phyloP scores from a whole-genome alignment of 805 yeast genomes.

The Tetrapisispora phaffii region DNA sequence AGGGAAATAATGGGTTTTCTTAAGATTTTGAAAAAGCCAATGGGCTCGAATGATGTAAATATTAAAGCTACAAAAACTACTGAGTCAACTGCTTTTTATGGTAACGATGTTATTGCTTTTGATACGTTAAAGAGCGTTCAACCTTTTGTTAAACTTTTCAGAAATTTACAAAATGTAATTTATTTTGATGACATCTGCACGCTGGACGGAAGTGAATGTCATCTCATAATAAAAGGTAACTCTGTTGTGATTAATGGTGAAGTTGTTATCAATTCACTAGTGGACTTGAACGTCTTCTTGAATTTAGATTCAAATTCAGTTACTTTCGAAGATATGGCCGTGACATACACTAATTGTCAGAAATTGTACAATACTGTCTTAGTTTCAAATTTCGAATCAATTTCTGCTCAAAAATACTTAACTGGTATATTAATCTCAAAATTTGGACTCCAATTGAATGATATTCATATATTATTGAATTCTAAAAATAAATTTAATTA shows the following conservation, averaged over 20 bases:
- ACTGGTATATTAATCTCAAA: slow-evolving; percentile 3
- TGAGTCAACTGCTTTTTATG: neutral
- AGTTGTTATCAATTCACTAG: neutral
- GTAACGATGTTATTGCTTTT: neutral
- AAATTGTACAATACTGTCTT: neutral
- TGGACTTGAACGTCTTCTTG: neutral
- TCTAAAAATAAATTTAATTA: slow-evolving; percentile 22
- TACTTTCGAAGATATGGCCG: neutral
- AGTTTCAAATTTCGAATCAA: slow-evolving; percentile 1
- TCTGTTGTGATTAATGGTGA: neutral
- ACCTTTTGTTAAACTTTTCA: neutral
- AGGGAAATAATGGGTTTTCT: neutral
- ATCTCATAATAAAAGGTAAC: neutral
- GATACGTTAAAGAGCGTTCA: neutral
- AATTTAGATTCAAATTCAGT: neutral
- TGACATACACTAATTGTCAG: neutral
- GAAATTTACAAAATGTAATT: neutral
- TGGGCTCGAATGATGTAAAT: neutral
- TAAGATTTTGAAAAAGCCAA: neutral
- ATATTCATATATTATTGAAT: slow-evolving; percentile 22
- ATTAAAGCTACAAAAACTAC: neutral
- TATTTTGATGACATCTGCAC: neutral
- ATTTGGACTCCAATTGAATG: slow-evolving; percentile 14
- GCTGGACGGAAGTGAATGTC: neutral
- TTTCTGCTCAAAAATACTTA: neutral